Evolutionary conservation across 345 rosid species (phyloP).

Genomic region (Eucalyptus regnans): DNA sequence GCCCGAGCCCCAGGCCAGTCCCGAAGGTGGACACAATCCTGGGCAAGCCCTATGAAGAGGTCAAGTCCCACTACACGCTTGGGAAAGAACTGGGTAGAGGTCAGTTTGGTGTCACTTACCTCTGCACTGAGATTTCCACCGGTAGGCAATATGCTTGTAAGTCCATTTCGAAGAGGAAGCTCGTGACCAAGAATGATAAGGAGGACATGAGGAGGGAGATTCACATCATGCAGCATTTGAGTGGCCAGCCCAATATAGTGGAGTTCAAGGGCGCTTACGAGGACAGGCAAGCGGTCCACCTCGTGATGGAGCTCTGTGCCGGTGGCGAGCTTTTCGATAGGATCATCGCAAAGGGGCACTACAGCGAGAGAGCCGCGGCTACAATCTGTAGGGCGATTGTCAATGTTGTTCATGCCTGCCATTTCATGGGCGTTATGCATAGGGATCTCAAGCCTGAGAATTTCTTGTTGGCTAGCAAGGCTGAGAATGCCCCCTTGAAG

Average conservation of each 20-base stretch:
- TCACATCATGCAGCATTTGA: constrained; percentile 91
- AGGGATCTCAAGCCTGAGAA: constrained; percentile 95
- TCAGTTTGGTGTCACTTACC: constrained; percentile 79
- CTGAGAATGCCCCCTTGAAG: constrained; percentile 49
- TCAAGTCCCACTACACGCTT: constrained; percentile 40
- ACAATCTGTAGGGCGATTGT: constrained; percentile 49
- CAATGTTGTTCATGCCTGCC: constrained; percentile 75
- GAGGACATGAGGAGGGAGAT: constrained; percentile 83
- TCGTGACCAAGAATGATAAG: constrained; percentile 46
- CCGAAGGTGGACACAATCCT: constrained; percentile 39
- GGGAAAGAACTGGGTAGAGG: constrained; percentile 87
- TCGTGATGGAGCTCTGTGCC: constrained; percentile 90
- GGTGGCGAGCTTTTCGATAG: constrained; percentile 89
- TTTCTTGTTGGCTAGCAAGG: constrained; percentile 65
- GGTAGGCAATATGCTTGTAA: constrained; percentile 71
- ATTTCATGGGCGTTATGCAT: constrained; percentile 88
- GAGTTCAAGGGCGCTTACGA: constrained; percentile 85
- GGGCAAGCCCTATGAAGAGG: constrained; percentile 69
- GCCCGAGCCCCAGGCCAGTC: background rate
- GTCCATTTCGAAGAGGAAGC: constrained; percentile 73
- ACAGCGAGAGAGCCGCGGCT: constrained; percentile 79
- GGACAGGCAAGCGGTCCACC: constrained; percentile 71
- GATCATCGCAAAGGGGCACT: constrained; percentile 65
- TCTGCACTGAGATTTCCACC: constrained; percentile 65
- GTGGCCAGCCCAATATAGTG: constrained; percentile 88